A percentile compares a stretch with the other conserved stretches of the same genome.
These are phyloP conservation scores for Bruguiera gymnorhiza DNA, from an alignment of 345 rosid genomes.

Conservation along the genomic window DNA sequence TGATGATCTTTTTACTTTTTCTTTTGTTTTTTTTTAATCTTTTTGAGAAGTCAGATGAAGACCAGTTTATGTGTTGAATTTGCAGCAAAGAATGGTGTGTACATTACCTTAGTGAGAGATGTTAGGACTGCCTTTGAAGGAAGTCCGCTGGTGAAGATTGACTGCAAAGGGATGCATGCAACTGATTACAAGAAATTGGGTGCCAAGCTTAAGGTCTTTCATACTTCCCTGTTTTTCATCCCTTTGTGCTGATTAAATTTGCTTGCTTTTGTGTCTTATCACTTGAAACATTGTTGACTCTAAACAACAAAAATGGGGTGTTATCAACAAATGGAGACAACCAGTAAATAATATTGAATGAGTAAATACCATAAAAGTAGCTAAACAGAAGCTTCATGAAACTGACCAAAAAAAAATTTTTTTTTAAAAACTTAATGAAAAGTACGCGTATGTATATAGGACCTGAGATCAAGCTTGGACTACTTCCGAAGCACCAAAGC, in stretches of 20 bases:
- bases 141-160: slow-evolving; percentile 72
- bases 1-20: neutral
- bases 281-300: neutral
- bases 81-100: slow-evolving; percentile 88
- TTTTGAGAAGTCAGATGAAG: neutral
- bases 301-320: neutral
- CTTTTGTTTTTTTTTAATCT: neutral
- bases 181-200: slow-evolving; percentile 91
- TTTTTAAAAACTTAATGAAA: too few relatives aligned
- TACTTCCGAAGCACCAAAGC: too few relatives aligned
- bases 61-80: slow-evolving; percentile 16
- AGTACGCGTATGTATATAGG: too few relatives aligned
- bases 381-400: too few relatives aligned
- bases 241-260: neutral
- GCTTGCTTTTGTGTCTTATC: neutral
- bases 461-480: too few relatives aligned
- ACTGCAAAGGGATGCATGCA: slow-evolving; percentile 76
- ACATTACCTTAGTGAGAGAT: slow-evolving; percentile 64
- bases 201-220: slow-evolving; percentile 81
- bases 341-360: too few relatives aligned
- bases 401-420: too few relatives aligned
- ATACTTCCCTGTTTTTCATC: neutral
- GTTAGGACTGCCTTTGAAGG: slow-evolving; percentile 86
- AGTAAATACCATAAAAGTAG: too few relatives aligned
- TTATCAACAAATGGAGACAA: neutral